These are phyloP conservation scores for Urtica urens DNA, from an alignment of 306 rosid genomes.

Conservation along the genomic window DNA sequence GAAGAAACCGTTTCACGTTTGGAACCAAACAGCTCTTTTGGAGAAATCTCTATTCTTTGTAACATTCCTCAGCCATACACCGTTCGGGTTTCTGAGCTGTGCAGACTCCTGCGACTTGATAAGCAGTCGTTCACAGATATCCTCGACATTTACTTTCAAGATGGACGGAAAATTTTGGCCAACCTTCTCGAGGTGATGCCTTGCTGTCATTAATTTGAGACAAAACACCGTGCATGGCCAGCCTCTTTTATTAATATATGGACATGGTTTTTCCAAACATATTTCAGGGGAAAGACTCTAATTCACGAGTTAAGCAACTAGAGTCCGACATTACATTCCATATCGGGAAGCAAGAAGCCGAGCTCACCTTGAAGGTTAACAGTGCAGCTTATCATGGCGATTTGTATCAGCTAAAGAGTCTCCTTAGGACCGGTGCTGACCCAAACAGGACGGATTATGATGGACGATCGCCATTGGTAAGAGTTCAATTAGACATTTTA, in stretches of 20 bases:
- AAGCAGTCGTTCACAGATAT: slow-evolving; percentile 79
- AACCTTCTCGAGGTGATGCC: slow-evolving; percentile 78
- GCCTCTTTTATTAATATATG: too few species aligned
- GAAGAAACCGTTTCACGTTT: slow-evolving; percentile 58
- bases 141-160: slow-evolving; percentile 74
- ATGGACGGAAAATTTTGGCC: slow-evolving; percentile 81
- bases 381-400: slow-evolving; percentile 74
- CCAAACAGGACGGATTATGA: slow-evolving; percentile 86
- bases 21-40: slow-evolving; percentile 54
- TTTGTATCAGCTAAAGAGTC: slow-evolving; percentile 58
- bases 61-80: slow-evolving; percentile 90
- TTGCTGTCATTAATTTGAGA: too few species aligned
- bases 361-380: slow-evolving; percentile 85
- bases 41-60: slow-evolving; percentile 84
- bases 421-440: slow-evolving; percentile 90
- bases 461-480: slow-evolving; percentile 94
- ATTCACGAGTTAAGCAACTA: slow-evolving; percentile 56
- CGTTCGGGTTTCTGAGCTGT: slow-evolving; percentile 75
- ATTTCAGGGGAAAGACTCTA: slow-evolving; percentile 53
- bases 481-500: slow-evolving; percentile 3
- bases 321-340: slow-evolving; percentile 86
- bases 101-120: slow-evolving; percentile 86
- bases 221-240: too few species aligned
- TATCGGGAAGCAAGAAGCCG: slow-evolving; percentile 88
- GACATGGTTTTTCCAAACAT: not conserved